phyloP scores from a whole-genome alignment of 345 rosid genomes.

The Aegle marmelos region DNA sequence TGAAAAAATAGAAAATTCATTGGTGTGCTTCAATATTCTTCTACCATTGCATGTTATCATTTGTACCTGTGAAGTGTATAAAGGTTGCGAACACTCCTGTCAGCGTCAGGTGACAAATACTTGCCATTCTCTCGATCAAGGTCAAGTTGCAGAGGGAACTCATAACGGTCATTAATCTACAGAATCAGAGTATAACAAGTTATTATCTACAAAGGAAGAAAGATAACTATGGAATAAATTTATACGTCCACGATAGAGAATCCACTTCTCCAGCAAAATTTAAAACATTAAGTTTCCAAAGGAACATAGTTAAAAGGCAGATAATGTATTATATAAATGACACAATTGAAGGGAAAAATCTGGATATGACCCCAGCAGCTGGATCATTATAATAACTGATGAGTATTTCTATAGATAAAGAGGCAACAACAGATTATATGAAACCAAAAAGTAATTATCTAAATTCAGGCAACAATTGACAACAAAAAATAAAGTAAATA shows the following conservation, averaged over 20 bases:
- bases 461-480: background rate
- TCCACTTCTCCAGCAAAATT: background rate
- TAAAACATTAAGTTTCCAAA: background rate
- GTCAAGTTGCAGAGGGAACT: constrained; percentile 94
- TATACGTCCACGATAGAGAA: background rate
- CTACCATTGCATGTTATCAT: background rate
- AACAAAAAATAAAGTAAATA: background rate
- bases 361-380: background rate
- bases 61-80: constrained; percentile 83
- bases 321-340: background rate
- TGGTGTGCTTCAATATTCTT: background rate
- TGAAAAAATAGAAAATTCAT: background rate
- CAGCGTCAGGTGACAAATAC: constrained; percentile 87
- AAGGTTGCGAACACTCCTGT: constrained; percentile 88
- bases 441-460: background rate
- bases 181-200: constrained; percentile 15
- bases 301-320: background rate
- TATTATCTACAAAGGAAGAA: background rate
- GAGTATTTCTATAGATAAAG: background rate
- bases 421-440: background rate
- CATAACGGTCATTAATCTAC: constrained; percentile 96
- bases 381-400: background rate
- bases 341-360: background rate
- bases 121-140: constrained; percentile 83
- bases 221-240: background rate